These are phyloP conservation scores for Alternaria conjuncta DNA, from an alignment of 2,329 filamentous ascomycete genomes.

Conservation along the genomic window DNA sequence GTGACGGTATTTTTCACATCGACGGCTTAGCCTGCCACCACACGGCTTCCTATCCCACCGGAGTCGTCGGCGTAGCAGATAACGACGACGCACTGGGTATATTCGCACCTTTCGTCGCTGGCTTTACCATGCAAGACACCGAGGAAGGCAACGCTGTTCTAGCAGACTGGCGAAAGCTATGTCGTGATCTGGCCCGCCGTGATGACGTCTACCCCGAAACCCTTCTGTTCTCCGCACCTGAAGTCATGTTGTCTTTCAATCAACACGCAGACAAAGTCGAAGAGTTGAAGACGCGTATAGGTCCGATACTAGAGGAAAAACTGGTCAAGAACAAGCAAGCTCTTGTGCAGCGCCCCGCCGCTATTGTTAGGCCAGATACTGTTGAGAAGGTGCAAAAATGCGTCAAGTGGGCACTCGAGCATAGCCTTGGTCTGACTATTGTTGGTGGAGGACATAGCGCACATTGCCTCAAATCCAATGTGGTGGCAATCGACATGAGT, in stretches of 20 bases:
- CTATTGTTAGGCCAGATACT: conserved; percentile 55
- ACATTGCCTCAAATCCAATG: conserved; percentile 61
- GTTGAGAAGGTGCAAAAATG: conserved; percentile 61
- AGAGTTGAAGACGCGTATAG: conserved; percentile 54
- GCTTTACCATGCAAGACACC: conserved; percentile 49
- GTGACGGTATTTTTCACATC: conserved; percentile 53
- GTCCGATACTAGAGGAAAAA: conserved; percentile 34
- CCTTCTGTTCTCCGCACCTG: conserved; percentile 58
- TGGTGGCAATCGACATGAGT: conserved; percentile 65
- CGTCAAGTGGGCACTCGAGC: conserved; percentile 62
- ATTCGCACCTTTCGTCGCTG: conserved; percentile 63
- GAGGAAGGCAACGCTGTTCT: conserved; percentile 42
- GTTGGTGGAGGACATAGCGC: conserved; percentile 66
- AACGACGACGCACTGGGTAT: conserved; percentile 55
- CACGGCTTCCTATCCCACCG: conserved; percentile 57
- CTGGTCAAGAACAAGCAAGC: conserved; percentile 62
- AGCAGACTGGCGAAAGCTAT: conserved; percentile 59
- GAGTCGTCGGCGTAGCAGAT: conserved; percentile 53
- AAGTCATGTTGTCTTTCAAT: conserved; percentile 61
- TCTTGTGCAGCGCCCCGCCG: conserved; percentile 52
- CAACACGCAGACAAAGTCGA: conserved; percentile 53
- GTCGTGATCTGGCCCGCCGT: conserved; percentile 55
- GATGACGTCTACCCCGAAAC: conserved; percentile 46
- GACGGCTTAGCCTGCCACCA: conserved; percentile 58
- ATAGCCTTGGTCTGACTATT: conserved; percentile 56